Evolutionary conservation across 2,329 filamentous ascomycete species (phyloP), one percentile per base, ranked within the genome.

Genomic region (Emergomyces orientalis): DNA sequence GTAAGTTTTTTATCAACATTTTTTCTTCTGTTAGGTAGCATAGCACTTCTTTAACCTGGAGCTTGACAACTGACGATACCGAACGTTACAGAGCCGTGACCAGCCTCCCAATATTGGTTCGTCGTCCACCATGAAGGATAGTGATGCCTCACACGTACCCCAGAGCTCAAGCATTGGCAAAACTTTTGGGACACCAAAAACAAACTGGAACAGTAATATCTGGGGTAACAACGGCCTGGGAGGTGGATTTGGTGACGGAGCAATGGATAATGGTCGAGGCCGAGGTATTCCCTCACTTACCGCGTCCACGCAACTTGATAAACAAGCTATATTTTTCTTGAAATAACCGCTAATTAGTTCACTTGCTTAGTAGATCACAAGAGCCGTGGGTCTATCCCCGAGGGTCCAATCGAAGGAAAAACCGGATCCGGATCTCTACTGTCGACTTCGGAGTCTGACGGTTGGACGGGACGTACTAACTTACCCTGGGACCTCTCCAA

Each of bases 401-500:
- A 76, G 2, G 68, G 66, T 43, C 70, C 66, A 11, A 74, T 80
- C 47, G 82, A 84, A 67, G 81, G 78, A 62, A 84, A 87, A 70
- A 86, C 85, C 3, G 88, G 88, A 58, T 90, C 88, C 6, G 82
- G 86, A 65, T 88, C 87, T 63, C 79, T 91, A 47, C 81, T 89
- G 64, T 81, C 84, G 54, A 84, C 86, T 51, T 89, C 88, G 11
- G 87, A 90, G 70, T 83, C 84, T 22, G 87, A 89, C 67, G 78
- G 81, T 56, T 89, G 87, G 85, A 73, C 70, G 64, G 75, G 74
- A 60, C 78, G 78, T 55, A 76, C 79, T 60, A 80, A 77, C 66
- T 77, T 80, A 45, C 81, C 83, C 19, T 91, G 88, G 88, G 82
- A 81, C 66, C 75, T 76, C 7, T 69, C 79, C 30, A 82, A 85